Conservation (phyloP, 768 basidiomycete species). For the Russula olivacea region DNA sequence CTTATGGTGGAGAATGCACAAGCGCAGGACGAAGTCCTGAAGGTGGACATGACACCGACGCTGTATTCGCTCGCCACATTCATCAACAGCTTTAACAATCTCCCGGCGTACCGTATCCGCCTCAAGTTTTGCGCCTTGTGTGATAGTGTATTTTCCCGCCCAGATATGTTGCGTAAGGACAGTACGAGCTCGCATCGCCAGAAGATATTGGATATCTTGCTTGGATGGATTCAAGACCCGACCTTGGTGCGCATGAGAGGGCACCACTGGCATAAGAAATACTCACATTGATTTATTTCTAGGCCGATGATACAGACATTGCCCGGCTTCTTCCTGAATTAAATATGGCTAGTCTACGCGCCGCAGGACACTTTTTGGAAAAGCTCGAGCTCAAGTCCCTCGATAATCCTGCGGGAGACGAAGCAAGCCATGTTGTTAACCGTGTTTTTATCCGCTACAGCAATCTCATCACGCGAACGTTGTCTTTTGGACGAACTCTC, state of each 20-base stretch:
- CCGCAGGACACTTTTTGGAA: constrained; percentile 69
- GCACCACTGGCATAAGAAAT: not conserved
- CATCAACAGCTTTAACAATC: constrained; percentile 54
- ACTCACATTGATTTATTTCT: constrained; percentile 1
- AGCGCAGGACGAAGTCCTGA: constrained; percentile 50
- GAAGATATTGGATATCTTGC: constrained; percentile 65
- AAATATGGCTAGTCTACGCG: constrained; percentile 67
- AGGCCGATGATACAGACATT: constrained; percentile 36
- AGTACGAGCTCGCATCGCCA: constrained; percentile 55
- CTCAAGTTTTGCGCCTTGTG: constrained; percentile 70
- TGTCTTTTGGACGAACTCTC: constrained; percentile 49
- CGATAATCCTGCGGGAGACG: constrained; percentile 54
- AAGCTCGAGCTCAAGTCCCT: constrained; percentile 59
- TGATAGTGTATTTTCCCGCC: constrained; percentile 58
- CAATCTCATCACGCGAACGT: constrained; percentile 53
- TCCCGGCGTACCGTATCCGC: constrained; percentile 56
- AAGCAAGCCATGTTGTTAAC: constrained; percentile 62
- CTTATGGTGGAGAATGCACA: constrained; percentile 70
- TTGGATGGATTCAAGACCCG: constrained; percentile 69
- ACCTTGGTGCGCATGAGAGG: constrained; percentile 38
- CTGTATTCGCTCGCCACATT: constrained; percentile 52
- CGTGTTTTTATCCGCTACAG: constrained; percentile 78
- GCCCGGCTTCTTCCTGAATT: constrained; percentile 52
- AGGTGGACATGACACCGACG: constrained; percentile 35
- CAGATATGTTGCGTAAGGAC: constrained; percentile 63